These are phyloP conservation scores for Lactarius vividus DNA, from an alignment of 768 basidiomycete genomes.

Conservation along the genomic window DNA sequence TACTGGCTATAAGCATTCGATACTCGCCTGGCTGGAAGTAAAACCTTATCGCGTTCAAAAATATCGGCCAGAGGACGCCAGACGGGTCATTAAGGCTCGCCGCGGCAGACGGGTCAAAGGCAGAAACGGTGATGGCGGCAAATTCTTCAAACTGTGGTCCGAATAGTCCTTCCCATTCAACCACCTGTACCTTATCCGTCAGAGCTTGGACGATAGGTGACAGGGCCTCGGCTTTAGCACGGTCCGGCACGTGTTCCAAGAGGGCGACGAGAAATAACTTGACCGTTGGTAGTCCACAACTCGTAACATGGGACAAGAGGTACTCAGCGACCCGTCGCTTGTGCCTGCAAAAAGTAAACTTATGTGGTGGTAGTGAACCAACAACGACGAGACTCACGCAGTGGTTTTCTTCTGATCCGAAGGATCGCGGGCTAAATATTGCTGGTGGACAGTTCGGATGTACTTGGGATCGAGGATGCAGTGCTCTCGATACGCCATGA, in stretches of 20 bases:
- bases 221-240: conserved; percentile 51
- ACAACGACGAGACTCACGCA: conserved; percentile 41
- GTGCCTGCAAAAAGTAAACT: conserved; percentile 45
- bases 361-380: background rate
- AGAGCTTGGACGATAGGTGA: conserved; percentile 53
- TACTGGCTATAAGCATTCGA: background rate
- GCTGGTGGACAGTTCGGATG: conserved; percentile 57
- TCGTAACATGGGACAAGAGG: conserved; percentile 74
- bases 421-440: conserved; percentile 47
- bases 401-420: conserved; percentile 54
- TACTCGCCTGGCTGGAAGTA: conserved; percentile 47
- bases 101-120: conserved; percentile 50
- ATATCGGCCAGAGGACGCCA: conserved; percentile 50
- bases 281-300: conserved; percentile 47
- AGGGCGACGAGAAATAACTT: conserved; percentile 54
- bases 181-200: conserved; percentile 24
- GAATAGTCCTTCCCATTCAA: conserved; percentile 32
- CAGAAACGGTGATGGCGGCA: conserved; percentile 39
- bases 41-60: conserved; percentile 42
- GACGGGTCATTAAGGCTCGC: conserved; percentile 45
- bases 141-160: conserved; percentile 39
- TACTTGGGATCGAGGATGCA: conserved; percentile 58
- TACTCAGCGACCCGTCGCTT: conserved; percentile 72
- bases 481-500: conserved; percentile 53
- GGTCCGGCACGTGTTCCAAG: conserved; percentile 48